Evolutionary conservation across 2,329 filamentous ascomycete genomes (phyloP), one percentile per base, ranked within the genome.

Genomic region (Ophiostoma triangulosporum): DNA sequence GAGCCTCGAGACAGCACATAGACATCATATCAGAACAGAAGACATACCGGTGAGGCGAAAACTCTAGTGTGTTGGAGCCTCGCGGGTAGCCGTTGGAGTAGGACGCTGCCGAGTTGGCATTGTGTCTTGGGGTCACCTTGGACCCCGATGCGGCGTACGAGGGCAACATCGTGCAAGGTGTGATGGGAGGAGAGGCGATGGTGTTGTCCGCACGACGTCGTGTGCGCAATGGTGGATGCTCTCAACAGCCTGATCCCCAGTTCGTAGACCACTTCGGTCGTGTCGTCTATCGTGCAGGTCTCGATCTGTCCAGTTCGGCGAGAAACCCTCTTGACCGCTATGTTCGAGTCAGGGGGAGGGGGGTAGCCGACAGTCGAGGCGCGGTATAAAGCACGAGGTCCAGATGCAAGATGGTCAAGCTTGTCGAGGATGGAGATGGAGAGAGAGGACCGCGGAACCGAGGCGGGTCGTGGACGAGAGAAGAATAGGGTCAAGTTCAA

Each of bases 71-170:
- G 64, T 83, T 83, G 17, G 58, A 52, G 57, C 77, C 78, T 59
- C 83, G 77, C 59, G 86, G 84, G 68, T 90, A 90, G 65, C 88
- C 90, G 73, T 93, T 95, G 58, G 84, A 80, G 69, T 86, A 91
- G 68, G 83, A 83, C 68, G 73, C 73, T 68, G 73, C 73, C 69
- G 73, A 72, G 57, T 50, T 33, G 27, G 73, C 72, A 66, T 85
- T 78, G 76, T 95, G 88, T 73, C 88, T 81, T 67, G 91, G 86
- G 81, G 93, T 89, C 81, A 84, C 86, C 73, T 81, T 82, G 66
- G 70, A 71, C 65, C 70, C 69, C 61, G 72, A 69, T 55, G 72
- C 73, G 59, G 73, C 67, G 73, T 81, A 77, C 63, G 76, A 75
- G 60, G 80, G 80, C 64, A 83, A 70, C 79, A 83, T 81, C 50